Base-by-base conservation (phyloP, 108 stramenopile genomes). In the Epipyxis sp. region DNA sequence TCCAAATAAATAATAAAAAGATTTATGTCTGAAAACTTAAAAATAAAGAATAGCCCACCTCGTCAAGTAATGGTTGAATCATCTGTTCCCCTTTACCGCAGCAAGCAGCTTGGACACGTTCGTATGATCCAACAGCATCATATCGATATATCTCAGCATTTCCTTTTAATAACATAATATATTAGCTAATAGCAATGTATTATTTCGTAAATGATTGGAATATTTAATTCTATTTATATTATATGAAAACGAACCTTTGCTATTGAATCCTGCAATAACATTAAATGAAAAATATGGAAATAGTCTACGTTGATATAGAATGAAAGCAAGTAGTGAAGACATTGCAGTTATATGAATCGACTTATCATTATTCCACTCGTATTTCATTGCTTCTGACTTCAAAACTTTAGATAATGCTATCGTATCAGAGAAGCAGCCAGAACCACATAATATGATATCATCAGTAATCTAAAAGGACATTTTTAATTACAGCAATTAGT, bases 51-150 rank as follows among this genome's bases (percentile, higher is more conserved):
- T n/a, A n/a, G 20, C 61, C 34, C 6, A 65, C 61, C 34, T 65
- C 61, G 34, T 65, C 61, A 29, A 65, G 35, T 6, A 65, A 35
- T 10, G 61, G 61, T 29, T 65, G 34, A 65, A 65, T 65, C 61
- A 65, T 65, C 34, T 29, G 13, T 65, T 65, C 34, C 6, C 13
- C 61, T 37, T 37, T 65, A 35, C 61, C 61, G 34, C 13, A 3
- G 6, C 34, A 65, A 65, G 13, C 20, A 6, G 35, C 61, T 37
- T 32, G 35, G 10, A 65, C 27, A 10, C 35, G 6, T 65, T 65
- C 61, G 34, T 65, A 65, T 37, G 61, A 65, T 65, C 61, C 61
- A 10, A 65, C 27, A 65, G 35, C 61, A 37, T 65, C 61, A 37
- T 37, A 35, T 37, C 34, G 3, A 29, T 35, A 29, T 6, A 65